Conservation (phyloP, 208 protist species). For the Tetramitus jugosus region DNA sequence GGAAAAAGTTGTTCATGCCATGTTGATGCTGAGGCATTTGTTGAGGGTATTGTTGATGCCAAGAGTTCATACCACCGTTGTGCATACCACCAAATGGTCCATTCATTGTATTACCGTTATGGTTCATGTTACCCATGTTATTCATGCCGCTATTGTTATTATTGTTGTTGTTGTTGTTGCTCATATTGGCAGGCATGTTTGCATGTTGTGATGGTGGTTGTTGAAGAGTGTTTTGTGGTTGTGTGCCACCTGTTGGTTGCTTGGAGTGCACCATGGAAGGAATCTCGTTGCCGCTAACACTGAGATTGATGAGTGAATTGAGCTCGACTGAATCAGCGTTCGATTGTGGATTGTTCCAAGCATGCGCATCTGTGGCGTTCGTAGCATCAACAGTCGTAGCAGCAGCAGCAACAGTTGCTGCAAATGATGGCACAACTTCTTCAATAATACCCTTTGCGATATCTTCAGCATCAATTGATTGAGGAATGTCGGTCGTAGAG, state of each 20-base stretch:
- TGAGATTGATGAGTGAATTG: neutral
- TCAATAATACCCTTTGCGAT: too few relatives aligned
- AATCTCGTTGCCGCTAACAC: neutral
- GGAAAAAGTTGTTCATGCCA: neutral
- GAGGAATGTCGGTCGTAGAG: too few relatives aligned
- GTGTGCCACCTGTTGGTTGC: too few relatives aligned
- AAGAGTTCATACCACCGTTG: too few relatives aligned
- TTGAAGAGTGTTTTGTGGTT: too few relatives aligned
- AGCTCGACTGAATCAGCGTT: neutral
- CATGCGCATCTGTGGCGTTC: neutral
- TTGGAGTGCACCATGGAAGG: too few relatives aligned
- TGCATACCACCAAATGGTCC: too few relatives aligned
- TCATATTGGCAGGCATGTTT: neutral
- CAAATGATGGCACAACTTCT: too few relatives aligned
- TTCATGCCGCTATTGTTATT: neutral
- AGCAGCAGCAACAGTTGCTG: neutral
- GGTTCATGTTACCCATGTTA: neutral
- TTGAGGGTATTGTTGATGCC: neutral
- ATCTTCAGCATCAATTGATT: too few relatives aligned
- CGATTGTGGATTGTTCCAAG: neutral
- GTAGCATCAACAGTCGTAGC: neutral
- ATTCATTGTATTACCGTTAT: too few relatives aligned
- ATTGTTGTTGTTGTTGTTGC: slow-evolving; percentile 7
- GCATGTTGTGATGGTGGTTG: neutral
- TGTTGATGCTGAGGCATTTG: neutral